Evolutionary conservation across 148 eudicot species (phyloP).

Genomic region (Agrostemma githago): DNA sequence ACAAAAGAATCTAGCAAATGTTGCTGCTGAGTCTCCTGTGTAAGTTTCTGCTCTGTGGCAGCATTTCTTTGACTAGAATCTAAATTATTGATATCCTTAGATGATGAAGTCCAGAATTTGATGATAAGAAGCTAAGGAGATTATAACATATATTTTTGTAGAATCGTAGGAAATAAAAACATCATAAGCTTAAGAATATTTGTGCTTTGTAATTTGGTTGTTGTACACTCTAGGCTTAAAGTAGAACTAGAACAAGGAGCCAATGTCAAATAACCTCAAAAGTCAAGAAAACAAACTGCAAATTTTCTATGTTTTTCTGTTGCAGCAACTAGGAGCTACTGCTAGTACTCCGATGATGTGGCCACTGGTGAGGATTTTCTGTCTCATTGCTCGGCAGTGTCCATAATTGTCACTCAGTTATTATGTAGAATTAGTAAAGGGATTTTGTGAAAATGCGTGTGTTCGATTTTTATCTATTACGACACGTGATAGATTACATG

Average conservation of each 20-base stretch:
- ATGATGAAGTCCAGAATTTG: too few species aligned
- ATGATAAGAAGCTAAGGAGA: too few species aligned
- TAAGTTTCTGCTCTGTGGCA: conserved; percentile 37
- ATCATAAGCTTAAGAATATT: too few species aligned
- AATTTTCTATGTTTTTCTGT: not conserved
- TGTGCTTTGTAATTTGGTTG: not conserved
- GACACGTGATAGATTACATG: conserved; percentile 5
- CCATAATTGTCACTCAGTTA: not conserved
- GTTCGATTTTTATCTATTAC: not conserved
- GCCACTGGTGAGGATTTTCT: not conserved
- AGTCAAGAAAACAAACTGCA: not conserved
- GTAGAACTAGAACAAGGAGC: not conserved
- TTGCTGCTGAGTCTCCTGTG: conserved; percentile 88
- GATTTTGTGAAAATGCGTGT: not conserved
- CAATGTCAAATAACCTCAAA: not conserved
- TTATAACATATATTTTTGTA: too few species aligned
- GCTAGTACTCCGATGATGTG: not conserved
- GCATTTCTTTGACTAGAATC: not conserved
- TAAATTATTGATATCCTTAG: too few species aligned
- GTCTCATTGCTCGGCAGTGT: not conserved
- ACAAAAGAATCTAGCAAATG: conserved; percentile 80
- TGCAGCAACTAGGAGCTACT: not conserved
- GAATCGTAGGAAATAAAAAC: too few species aligned
- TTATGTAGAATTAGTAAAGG: not conserved
- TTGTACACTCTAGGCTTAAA: not conserved